phyloP scores from a whole-genome alignment of 1,139 yeast species.

The Yamadazyma dushanensis region DNA sequence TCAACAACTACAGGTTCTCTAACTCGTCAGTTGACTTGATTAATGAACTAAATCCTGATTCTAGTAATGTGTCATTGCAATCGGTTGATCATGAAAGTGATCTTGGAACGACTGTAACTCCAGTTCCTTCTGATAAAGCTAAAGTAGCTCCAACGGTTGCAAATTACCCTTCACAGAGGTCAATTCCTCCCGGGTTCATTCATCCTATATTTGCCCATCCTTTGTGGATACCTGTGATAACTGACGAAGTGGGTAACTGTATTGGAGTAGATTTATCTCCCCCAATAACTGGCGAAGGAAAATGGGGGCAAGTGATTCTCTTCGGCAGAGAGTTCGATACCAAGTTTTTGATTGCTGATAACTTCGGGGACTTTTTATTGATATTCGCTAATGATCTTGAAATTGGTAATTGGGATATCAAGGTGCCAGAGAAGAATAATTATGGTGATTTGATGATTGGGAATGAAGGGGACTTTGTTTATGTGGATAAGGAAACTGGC shows the following conservation, averaged over 20 bases:
- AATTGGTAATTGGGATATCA: constrained; percentile 69
- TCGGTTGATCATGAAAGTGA: constrained; percentile 7
- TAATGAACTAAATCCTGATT: constrained; percentile 7
- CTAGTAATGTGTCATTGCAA: constrained; percentile 7
- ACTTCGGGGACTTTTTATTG: constrained; percentile 82
- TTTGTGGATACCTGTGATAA: constrained; percentile 86
- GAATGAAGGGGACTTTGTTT: constrained; percentile 70
- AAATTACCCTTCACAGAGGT: constrained; percentile 57
- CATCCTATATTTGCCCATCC: constrained; percentile 80
- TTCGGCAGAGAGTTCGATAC: constrained; percentile 91
- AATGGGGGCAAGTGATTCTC: constrained; percentile 79
- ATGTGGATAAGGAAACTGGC: constrained; percentile 43
- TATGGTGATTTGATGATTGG: constrained; percentile 59
- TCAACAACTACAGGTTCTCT: constrained; percentile 19
- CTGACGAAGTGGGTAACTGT: constrained; percentile 88
- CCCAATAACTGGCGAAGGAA: constrained; percentile 58
- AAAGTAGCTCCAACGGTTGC: constrained; percentile 3
- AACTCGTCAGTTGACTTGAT: constrained; percentile 14
- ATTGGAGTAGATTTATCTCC: constrained; percentile 90
- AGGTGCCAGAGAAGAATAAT: constrained; percentile 46
- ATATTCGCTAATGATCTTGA: constrained; percentile 84
- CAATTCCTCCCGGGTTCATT: constrained; percentile 72
- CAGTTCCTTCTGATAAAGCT: background rate
- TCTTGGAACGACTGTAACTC: constrained; percentile 6
- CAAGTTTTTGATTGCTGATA: constrained; percentile 73